phyloP scores from a whole-genome alignment of 805 yeast species.

The Aciculoconidium aculeatum region DNA sequence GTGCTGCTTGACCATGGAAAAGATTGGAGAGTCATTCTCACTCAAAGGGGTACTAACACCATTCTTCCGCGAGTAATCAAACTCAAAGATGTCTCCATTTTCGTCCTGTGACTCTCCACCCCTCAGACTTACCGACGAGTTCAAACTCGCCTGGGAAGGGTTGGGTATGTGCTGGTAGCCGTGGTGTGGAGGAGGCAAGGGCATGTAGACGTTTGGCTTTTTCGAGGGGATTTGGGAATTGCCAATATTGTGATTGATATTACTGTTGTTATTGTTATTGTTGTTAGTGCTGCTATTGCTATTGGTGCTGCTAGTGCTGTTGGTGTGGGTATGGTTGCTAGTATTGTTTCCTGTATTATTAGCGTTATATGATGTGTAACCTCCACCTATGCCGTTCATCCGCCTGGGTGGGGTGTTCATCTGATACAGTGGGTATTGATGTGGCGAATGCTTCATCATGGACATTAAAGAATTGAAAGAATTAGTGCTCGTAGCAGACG shows the following conservation, averaged over 20 bases:
- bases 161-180: too few species aligned
- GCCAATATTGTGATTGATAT: background rate
- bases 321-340: background rate
- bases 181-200: too few species aligned
- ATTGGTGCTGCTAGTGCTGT: constrained; percentile 2
- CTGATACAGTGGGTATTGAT: too few species aligned
- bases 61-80: constrained; percentile 15
- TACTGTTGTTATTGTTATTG: background rate
- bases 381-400: too few species aligned
- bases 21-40: constrained; percentile 20
- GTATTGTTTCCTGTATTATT: background rate
- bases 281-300: background rate
- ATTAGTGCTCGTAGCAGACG: constrained; percentile 1
- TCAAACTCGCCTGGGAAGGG: constrained; percentile 23
- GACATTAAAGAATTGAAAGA: constrained; percentile 4
- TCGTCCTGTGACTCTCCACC: constrained; percentile 10
- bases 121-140: constrained; percentile 14
- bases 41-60: constrained; percentile 29
- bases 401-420: too few species aligned
- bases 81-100: constrained; percentile 18
- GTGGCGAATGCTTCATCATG: constrained; percentile 2
- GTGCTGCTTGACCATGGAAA: too few species aligned
- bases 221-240: too few species aligned
- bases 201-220: too few species aligned
- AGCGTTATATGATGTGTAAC: too few species aligned